Base-by-base conservation (phyloP, 805 yeast genomes). In the Wickerhamomyces bisporus region DNA sequence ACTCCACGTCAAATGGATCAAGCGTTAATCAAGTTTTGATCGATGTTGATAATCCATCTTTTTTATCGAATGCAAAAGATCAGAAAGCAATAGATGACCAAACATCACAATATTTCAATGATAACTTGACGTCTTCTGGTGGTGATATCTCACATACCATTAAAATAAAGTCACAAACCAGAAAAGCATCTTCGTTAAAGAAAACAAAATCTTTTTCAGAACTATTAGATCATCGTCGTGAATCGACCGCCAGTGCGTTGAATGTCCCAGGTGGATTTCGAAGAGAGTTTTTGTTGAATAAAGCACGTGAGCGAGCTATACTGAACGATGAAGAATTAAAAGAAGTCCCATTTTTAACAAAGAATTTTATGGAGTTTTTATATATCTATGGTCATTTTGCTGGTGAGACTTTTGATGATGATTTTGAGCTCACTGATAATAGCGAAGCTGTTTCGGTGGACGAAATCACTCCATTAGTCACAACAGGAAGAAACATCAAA, bases 321-420 rank as follows among this genome's bases (percentile, higher is more conserved):
- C 23, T 47, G 15, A 44, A 49, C 21, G 52, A 52, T 18, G 58
- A 53, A 29, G 57, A 55, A 15, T 36, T 57, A 29, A 60, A 59
- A 6, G 49, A 60, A 32, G 62, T 67, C 3, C 73, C 78, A 9
- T 69, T 79, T 40, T 57, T 83, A 28, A 79, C 94, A 1, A 71
- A 77, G 41, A 85, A 84, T 57, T 85, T 85, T 46, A 66, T 84
- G 48, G 93, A 85, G 57, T 85, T 85, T 52, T 64, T 85, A 32
- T 79, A 84, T 45, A 70, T 85, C 7, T 85, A 85, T 58, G 94
- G 94, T 6, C 91, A 85, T 64, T 85, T 85, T 61, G 93, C 93
- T 3, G 94, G 94, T 55, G 93, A 84, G 59, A 76, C 79, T 28
- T 69, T 84, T 38, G 91, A 82, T 50, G 91, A 84, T 50, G 88